Evolutionary conservation across 768 basidiomycete genomes (phyloP), one percentile per base, ranked within the genome.

Genomic region (Mycena polygramma): DNA sequence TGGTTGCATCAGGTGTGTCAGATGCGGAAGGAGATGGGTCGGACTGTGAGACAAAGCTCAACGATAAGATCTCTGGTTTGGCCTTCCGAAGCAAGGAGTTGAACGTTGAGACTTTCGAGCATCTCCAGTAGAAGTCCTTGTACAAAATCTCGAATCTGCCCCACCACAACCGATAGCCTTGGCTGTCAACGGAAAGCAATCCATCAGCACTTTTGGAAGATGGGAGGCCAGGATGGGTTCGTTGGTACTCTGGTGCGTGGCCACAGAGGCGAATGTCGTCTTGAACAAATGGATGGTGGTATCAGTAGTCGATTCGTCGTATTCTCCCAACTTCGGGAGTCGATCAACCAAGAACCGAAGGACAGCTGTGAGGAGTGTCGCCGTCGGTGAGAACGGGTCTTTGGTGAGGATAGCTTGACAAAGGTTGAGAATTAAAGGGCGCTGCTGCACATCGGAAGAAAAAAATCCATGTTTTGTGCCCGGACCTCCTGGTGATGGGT

Each of bases 71-170:
- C 98, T 62, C 93, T 88, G 61, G 89, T 89, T 72, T 84, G 86
- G n/a, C 94, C 91, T 49, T 94, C 92, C 7, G 96, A 94, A 13
- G 94, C 88, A 58, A 93, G 86, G 20, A 99, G 88, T 69, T 99
- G 96, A 58, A 93, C 89, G 75, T 97, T 97, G 53, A 99, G 85
- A 70, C 92, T 95, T 77, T 99, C 97, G 57, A 99, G 87, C 93
- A 99, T 96, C 77, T 98, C 97, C 20, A 97, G 97, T 7, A 99
- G 88, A 57, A 99, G 89, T 97, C 97, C 76, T 96, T 95, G 84
- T 99, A 99, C 55, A 99, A 81, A 41, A 94, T 85, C 77, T 99
- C 98, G 79, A 98, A 98, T 35, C 94, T 87, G 13, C 97, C 97
- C 95, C 95, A 10, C 94, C 93, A 1, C 96, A 95, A 24, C 94